Conservation (phyloP, 164 flowering plant genomes). For the Magnolia kwangsiensis region DNA sequence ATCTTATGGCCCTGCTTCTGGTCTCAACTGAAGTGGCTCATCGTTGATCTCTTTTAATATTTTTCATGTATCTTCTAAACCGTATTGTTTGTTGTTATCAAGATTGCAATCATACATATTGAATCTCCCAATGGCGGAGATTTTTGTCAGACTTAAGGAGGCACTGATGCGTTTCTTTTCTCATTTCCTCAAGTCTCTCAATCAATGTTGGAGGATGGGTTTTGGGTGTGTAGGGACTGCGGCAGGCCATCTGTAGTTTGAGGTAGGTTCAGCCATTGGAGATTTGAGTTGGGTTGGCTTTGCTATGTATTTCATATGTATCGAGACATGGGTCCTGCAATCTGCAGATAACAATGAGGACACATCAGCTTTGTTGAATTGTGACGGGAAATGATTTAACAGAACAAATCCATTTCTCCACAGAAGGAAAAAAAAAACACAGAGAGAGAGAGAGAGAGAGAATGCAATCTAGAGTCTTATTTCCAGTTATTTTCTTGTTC, state of each 20-base stretch:
- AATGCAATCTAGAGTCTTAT: no score
- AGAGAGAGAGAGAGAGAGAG: no score
- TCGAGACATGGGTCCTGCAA: neutral
- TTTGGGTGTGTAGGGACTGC: neutral
- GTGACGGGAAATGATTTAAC: neutral
- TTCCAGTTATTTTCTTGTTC: no score
- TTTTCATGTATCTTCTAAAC: neutral
- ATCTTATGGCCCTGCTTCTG: neutral
- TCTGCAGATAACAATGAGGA: neutral
- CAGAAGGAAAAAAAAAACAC: no score
- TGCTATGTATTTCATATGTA: neutral
- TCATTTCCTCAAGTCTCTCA: neutral
- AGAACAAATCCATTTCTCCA: no score
- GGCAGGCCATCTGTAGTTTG: neutral
- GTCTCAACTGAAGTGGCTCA: conserved; percentile 1
- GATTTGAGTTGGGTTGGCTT: neutral
- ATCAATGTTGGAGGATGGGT: neutral
- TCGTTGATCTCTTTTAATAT: neutral
- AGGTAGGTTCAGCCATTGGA: neutral
- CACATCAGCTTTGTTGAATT: no score
- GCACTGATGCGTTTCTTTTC: neutral
- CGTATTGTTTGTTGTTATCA: neutral
- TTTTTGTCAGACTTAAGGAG: neutral
- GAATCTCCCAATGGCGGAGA: neutral
- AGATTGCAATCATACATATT: neutral